Percentiles rank a stretch among this genome's conserved stretches.
phyloP scores from a whole-genome alignment of 768 basidiomycete species.

The Termitomyces sp. region DNA sequence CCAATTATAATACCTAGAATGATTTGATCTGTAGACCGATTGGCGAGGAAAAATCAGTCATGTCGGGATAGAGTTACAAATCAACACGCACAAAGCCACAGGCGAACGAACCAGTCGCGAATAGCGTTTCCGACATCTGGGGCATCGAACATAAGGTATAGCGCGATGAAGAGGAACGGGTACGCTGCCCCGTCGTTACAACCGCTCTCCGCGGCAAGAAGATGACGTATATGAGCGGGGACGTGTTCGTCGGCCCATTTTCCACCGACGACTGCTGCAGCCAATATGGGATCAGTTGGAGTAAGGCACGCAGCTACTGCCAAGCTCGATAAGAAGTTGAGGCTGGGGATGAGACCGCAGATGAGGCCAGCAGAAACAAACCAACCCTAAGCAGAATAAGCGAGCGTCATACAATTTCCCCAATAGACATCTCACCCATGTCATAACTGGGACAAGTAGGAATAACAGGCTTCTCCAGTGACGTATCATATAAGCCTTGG shows the following conservation, averaged over 20 bases:
- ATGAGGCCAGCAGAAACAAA: constrained; percentile 90
- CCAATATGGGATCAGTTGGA: constrained; percentile 92
- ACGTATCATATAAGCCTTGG: constrained; percentile 90
- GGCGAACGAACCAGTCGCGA: constrained; percentile 81
- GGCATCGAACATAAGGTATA: constrained; percentile 78
- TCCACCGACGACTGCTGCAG: constrained; percentile 89
- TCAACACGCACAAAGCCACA: constrained; percentile 75
- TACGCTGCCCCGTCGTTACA: constrained; percentile 98
- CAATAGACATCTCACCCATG: constrained; percentile 57
- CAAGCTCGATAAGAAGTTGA: constrained; percentile 86
- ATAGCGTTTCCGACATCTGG: constrained; percentile 60
- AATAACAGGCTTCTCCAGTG: constrained; percentile 92
- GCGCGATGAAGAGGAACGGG: constrained; percentile 86
- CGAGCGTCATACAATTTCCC: not conserved
- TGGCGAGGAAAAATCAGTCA: constrained; percentile 7
- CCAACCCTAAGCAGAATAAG: constrained; percentile 66
- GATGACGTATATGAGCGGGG: constrained; percentile 71
- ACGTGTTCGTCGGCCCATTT: constrained; percentile 99
- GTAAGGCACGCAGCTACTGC: constrained; percentile 92
- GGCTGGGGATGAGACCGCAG: constrained; percentile 84
- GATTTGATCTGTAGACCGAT: constrained; percentile 62
- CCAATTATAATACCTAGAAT: constrained; percentile 74
- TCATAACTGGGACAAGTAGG: constrained; percentile 79
- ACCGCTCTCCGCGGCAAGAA: constrained; percentile 75
- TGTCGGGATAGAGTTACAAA: constrained; percentile 10